Percentiles rank a stretch among this genome's conserved stretches.
phyloP scores from a whole-genome alignment of 2,329 filamentous ascomycete species.

The Tricladium varicosporioides region DNA sequence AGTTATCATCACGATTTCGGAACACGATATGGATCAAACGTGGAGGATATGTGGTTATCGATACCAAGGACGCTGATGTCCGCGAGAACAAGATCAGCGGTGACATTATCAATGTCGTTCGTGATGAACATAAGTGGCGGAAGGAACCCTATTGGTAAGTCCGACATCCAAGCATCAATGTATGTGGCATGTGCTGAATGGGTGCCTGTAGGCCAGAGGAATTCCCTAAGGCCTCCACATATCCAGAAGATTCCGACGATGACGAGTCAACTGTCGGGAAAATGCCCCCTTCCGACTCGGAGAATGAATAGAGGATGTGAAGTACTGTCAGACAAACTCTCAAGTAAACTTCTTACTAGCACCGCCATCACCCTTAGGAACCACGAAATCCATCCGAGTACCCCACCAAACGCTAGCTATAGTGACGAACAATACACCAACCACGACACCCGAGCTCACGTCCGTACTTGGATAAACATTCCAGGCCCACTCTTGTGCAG shows the following conservation, averaged over 20 bases:
- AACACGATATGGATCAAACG: conserved; percentile 93
- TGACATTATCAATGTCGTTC: conserved; percentile 89
- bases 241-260: conserved; percentile 64
- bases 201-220: conserved; percentile 67
- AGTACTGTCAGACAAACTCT: conserved; percentile 6
- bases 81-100: conserved; percentile 77
- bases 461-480: conserved; percentile 70
- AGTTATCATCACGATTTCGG: conserved; percentile 81
- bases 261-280: conserved; percentile 79
- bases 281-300: conserved; percentile 77
- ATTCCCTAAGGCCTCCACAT: conserved; percentile 64
- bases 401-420: conserved; percentile 45
- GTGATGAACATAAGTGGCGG: conserved; percentile 88
- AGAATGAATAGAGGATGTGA: conserved; percentile 49
- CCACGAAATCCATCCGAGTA: conserved; percentile 33
- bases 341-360: conserved; percentile 26
- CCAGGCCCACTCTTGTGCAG: conserved; percentile 70
- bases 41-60: conserved; percentile 81
- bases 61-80: conserved; percentile 63
- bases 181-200: conserved; percentile 3
- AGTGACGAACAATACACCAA: conserved; percentile 66
- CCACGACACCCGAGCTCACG: conserved; percentile 63
- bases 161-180: neutral
- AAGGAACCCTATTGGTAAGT: conserved; percentile 81
- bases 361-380: conserved; percentile 24